A percentile compares a stretch with the other conserved stretches of the same genome.
Evolutionary conservation across 1,284 basidiomycete genomes (phyloP).

Genomic region (Sanghuangporus sanghuang): DNA sequence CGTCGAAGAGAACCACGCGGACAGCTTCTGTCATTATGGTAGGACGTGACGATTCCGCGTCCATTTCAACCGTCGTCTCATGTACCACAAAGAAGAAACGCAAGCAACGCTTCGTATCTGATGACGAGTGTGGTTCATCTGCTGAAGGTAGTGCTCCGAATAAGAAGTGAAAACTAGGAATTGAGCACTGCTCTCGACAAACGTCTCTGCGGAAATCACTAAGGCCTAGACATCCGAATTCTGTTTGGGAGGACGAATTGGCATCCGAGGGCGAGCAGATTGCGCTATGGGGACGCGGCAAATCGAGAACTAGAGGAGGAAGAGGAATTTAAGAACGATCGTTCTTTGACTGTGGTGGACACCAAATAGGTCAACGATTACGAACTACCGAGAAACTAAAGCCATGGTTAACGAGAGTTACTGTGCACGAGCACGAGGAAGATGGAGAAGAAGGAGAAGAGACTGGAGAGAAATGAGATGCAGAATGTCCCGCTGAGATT

Average conservation of each 20-base stretch:
- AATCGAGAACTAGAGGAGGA: background rate
- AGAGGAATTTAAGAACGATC: constrained; percentile 1
- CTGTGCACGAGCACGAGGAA: background rate
- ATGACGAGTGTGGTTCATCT: background rate
- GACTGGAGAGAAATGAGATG: background rate
- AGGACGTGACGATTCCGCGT: background rate
- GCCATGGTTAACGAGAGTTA: background rate
- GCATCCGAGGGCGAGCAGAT: background rate
- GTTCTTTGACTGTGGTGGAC: background rate
- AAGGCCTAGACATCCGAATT: background rate
- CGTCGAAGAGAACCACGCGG: background rate
- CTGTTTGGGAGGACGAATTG: background rate
- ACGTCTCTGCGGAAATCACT: background rate
- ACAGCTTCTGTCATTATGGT: background rate
- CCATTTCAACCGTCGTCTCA: background rate
- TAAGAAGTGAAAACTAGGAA: background rate
- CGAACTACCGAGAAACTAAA: background rate
- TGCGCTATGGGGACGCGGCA: background rate
- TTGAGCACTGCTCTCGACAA: background rate
- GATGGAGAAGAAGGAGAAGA: background rate
- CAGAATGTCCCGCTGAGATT: background rate
- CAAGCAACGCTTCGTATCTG: background rate
- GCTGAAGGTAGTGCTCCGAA: background rate
- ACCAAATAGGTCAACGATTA: background rate
- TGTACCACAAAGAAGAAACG: background rate